Base-by-base conservation (phyloP, 805 yeast genomes). In the Komagataella mondaviorum region DNA sequence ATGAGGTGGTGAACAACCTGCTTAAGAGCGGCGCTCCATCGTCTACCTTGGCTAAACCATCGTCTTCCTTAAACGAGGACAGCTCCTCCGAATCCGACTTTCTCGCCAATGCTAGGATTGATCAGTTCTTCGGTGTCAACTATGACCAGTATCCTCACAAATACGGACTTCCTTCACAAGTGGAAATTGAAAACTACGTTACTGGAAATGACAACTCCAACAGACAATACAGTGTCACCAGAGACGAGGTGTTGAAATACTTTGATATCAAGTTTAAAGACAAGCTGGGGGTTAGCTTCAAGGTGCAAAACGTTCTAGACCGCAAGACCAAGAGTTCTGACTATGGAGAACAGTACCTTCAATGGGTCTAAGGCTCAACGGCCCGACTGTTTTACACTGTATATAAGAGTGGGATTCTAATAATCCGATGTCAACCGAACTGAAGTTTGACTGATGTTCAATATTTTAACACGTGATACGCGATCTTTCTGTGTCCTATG, bases 111-210 rank as follows among this genome's bases (percentile, higher is more conserved):
- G 36, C 47, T 18, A 20, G 10, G 17, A 47, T 50, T 17, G 17
- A 48, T 30, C 47, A 49, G 17, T 23, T 24, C 46, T 63, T 73
- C 48, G 69, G 71, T 48, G 61, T 71, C 43, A 57, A 65, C 49
- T 67, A 60, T 63, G 62, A 61, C 45, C 55, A 63, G 18, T 78
- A 78, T 56, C 88, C 89, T 44, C 78, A 71, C 69, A 69, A 77
- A 60, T 84, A 80, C 75, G 96, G 95, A 30, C 73, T 93, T 57
- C 98, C 98, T 50, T 71, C 78, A 10, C 88, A 85, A 65, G 55
- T 63, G 44, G 85, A 80, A 54, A 73, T 91, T 52, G 76, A 75
- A 59, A 70, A 71, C 49, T 87, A 76, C 64, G 78, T 90, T 51
- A 78, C 79, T 30, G 95, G 95, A 17, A 73, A 75, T 52, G 87